Percentiles rank a stretch among this genome's conserved stretches.
phyloP scores from a whole-genome alignment of 805 yeast species.

The Barnettozyma wickerhamii region DNA sequence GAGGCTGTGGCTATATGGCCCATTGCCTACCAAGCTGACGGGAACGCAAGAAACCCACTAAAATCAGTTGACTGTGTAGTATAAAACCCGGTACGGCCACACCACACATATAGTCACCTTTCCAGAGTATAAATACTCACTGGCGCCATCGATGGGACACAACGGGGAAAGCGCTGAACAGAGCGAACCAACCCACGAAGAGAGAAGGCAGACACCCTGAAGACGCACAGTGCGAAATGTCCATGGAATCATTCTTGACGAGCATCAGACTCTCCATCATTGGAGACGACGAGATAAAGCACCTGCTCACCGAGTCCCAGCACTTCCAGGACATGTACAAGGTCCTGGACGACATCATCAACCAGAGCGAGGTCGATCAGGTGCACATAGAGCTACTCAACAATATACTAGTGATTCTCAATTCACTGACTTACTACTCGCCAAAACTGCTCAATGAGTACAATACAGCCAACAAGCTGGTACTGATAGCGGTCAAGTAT shows the following conservation, averaged over 20 bases:
- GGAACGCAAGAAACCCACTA: too few species aligned
- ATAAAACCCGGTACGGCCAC: too few species aligned
- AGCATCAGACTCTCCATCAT: slow-evolving; percentile 9
- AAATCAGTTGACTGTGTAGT: too few species aligned
- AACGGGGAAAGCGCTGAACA: too few species aligned
- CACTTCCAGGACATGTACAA: slow-evolving; percentile 5
- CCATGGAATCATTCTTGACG: slow-evolving; percentile 7
- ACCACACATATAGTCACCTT: too few species aligned
- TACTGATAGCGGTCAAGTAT: slow-evolving; percentile 10
- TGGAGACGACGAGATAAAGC: slow-evolving; percentile 11
- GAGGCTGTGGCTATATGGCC: too few species aligned
- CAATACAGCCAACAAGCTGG: slow-evolving; percentile 9
- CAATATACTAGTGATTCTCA: slow-evolving; percentile 19
- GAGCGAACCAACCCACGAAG: too few species aligned
- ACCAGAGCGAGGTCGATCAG: not conserved
- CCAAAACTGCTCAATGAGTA: slow-evolving; percentile 11
- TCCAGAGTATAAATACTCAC: too few species aligned
- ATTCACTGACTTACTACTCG: slow-evolving; percentile 18
- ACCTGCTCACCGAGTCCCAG: slow-evolving; percentile 1
- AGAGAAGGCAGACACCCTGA: too few species aligned
- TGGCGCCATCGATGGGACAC: too few species aligned
- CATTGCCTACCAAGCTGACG: too few species aligned
- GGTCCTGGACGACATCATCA: slow-evolving; percentile 5
- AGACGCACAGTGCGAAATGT: slow-evolving; percentile 2
- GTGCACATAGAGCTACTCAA: slow-evolving; percentile 10